phyloP scores from a whole-genome alignment of 176 grass and related monocot genomes.

The Zea luxurians region DNA sequence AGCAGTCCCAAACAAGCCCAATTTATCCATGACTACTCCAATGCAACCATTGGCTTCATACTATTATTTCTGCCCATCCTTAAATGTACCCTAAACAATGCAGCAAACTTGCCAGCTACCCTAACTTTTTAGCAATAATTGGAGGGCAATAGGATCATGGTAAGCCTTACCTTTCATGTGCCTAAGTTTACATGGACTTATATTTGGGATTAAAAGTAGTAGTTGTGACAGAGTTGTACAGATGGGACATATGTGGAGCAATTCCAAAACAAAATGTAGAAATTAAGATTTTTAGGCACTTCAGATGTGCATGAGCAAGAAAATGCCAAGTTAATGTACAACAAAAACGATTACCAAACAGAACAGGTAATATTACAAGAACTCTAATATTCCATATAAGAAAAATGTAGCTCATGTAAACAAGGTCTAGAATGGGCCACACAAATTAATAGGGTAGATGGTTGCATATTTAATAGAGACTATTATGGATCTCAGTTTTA shows the following conservation, averaged over 20 bases:
- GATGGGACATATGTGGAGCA: not conserved
- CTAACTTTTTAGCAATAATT: not conserved
- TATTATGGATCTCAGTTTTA: not conserved
- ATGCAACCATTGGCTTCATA: not conserved
- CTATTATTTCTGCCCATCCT: not conserved
- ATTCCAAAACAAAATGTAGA: slow-evolving; percentile 15
- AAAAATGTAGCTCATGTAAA: not conserved
- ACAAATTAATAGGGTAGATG: not conserved
- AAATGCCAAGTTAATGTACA: not conserved
- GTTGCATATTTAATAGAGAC: not conserved
- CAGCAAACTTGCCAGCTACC: not conserved
- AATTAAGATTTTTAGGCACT: not conserved
- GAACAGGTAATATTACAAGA: not conserved
- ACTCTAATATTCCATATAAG: not conserved
- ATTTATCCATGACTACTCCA: not conserved
- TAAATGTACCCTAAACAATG: not conserved
- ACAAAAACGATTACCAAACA: not conserved
- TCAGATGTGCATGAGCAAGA: not conserved
- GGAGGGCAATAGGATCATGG: not conserved
- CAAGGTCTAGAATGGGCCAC: not conserved
- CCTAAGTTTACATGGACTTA: not conserved
- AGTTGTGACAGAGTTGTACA: not conserved
- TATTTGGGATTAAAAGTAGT: not conserved
- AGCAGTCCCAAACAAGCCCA: not conserved
- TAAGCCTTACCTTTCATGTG: not conserved